Evolutionary conservation across 345 rosid species (phyloP), one percentile per base, ranked within the genome.

Genomic region (Brassica juncea): DNA sequence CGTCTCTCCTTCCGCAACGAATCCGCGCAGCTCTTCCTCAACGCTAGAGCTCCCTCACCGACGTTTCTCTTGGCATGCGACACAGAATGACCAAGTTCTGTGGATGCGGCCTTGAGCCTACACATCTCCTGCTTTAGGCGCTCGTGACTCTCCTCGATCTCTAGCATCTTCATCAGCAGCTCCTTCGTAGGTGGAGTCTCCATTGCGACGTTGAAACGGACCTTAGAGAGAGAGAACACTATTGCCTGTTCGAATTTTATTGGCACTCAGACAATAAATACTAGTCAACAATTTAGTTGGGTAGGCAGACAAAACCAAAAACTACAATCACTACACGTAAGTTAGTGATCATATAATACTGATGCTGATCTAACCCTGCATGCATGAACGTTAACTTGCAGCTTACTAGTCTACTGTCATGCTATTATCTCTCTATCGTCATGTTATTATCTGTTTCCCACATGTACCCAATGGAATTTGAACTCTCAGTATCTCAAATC

Each of bases 1-100:
- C 84, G 76, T 73, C 87, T 91, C 83, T 89, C 94, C 68, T 90
- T 87, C 84, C 86, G 93, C 84, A 95, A 78, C 59, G 99, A 90
- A 12, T 84, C 82, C 5, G 96, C 80, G 28, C 89, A 91, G 67
- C 49, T 87, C 82, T 82, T 88, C 91, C 89, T 86, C 73, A 82
- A 69, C 6, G 75, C 73, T 0, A 85, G 16, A 44, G 83, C 83
- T n/a, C 82, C 74, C 2, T 80, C 84, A n/a, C 80, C 81, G 25
- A 74, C 62, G 63, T 81, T 84, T 66, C 86, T 77, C 77, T 86
- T 84, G 27, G 84, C 30, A 70, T 76, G 82, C 5, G 54, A 47
- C 55, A 14, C 88, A 8, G 97, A 90, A 80, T 88, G 91, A 52
- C 21, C 54, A 47, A 4, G 54, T 14, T 47, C 54, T 14, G 74